phyloP scores from a whole-genome alignment of 345 rosid genomes.

The Eucalyptus pauciflora region DNA sequence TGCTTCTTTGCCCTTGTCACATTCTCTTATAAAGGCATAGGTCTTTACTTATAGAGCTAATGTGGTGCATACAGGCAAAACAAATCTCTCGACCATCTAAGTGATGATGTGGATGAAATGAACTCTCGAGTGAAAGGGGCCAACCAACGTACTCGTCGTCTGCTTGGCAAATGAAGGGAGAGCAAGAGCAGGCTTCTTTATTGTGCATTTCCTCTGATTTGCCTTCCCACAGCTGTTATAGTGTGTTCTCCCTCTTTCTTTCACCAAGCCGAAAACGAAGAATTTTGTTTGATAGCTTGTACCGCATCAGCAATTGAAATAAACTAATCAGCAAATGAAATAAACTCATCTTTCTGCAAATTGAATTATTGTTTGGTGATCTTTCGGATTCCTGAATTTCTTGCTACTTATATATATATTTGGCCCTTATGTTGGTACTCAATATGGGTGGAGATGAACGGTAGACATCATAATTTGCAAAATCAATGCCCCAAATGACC shows the following conservation, averaged over 20 bases:
- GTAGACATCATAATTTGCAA: background rate
- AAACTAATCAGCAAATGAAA: background rate
- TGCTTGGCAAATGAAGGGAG: constrained; percentile 49
- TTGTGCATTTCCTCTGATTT: background rate
- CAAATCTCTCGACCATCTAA: constrained; percentile 71
- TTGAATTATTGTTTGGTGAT: background rate
- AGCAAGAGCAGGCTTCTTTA: background rate
- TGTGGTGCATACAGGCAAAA: constrained; percentile 59
- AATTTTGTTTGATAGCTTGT: background rate
- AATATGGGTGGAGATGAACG: background rate
- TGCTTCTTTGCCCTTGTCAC: background rate
- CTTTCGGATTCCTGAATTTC: background rate
- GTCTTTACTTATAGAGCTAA: background rate
- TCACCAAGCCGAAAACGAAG: background rate
- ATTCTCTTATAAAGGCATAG: background rate
- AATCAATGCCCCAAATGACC: background rate
- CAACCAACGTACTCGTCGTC: constrained; percentile 69
- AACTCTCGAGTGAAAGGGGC: constrained; percentile 78
- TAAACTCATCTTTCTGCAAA: background rate
- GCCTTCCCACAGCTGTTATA: background rate
- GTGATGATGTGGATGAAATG: constrained; percentile 70
- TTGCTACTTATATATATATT: background rate
- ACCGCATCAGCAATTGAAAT: background rate
- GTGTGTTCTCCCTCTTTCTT: background rate
- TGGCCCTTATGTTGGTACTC: background rate